Percentiles rank a stretch among this genome's conserved stretches.
These are phyloP conservation scores for Daldinia eschscholtzii DNA, from an alignment of 2,329 filamentous ascomycete species.

Conservation along the genomic window DNA sequence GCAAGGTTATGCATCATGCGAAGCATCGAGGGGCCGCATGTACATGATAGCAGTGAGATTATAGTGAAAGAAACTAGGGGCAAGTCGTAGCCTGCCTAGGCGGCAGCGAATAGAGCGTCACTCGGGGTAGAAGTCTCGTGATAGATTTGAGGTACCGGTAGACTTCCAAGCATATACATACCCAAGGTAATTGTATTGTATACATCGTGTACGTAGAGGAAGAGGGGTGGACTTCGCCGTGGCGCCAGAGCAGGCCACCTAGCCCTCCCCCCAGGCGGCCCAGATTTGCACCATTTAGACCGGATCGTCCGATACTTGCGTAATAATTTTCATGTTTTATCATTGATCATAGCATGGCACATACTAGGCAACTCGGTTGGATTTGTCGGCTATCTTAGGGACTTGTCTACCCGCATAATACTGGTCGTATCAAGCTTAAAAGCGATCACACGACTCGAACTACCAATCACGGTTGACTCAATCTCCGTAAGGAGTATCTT, in stretches of 20 bases:
- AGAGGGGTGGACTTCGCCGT: background rate
- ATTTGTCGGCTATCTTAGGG: background rate
- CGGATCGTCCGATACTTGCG: constrained; percentile 14
- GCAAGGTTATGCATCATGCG: constrained; percentile 8
- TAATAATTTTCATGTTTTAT: background rate
- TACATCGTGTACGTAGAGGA: constrained; percentile 5
- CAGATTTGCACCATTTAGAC: constrained; percentile 4
- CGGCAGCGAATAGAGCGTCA: background rate
- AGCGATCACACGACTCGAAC: constrained; percentile 1
- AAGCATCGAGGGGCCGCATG: constrained; percentile 14
- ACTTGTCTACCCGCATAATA: background rate
- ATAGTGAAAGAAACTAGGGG: background rate
- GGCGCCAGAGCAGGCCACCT: constrained; percentile 21
- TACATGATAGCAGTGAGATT: constrained; percentile 26
- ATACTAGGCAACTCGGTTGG: background rate
- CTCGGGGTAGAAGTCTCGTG: constrained; percentile 8
- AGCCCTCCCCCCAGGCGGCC: constrained; percentile 5
- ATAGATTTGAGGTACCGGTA: background rate
- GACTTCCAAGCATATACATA: background rate
- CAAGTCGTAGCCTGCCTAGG: background rate
- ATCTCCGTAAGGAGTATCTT: background rate
- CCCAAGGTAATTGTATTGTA: background rate
- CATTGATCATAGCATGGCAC: constrained; percentile 4
- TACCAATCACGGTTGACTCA: background rate
- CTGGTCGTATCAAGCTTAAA: background rate